phyloP scores from a whole-genome alignment of 805 yeast species.

The Candida corydali region DNA sequence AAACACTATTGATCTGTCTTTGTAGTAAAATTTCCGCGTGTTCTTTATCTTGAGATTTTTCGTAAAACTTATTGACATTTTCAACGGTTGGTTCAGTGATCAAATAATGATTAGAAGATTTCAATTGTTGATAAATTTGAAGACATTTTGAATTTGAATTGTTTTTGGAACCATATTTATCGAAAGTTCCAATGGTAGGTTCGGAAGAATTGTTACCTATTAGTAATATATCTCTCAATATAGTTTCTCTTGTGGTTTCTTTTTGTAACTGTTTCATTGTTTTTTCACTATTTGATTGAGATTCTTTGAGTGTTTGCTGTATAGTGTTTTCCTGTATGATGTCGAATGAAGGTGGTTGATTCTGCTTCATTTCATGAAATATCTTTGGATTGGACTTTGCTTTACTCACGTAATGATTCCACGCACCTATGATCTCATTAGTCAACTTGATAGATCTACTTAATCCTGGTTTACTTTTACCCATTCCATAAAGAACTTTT shows the following conservation, averaged over 20 bases:
- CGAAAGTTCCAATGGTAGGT: conserved; percentile 25
- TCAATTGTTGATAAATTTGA: conserved; percentile 26
- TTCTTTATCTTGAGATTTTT: conserved; percentile 29
- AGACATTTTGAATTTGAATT: conserved; percentile 28
- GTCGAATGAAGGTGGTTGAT: conserved; percentile 36
- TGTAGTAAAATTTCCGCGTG: conserved; percentile 29
- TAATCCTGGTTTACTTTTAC: conserved; percentile 76
- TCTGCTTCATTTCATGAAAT: conserved; percentile 49
- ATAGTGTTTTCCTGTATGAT: conserved; percentile 15
- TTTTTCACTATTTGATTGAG: conserved; percentile 36
- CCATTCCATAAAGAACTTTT: conserved; percentile 79
- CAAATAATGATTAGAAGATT: conserved; percentile 4
- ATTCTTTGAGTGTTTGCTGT: conserved; percentile 17
- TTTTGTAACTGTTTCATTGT: conserved; percentile 41
- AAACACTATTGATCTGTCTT: conserved; percentile 29
- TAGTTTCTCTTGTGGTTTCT: conserved; percentile 41
- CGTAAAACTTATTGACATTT: conserved; percentile 22
- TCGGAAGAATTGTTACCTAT: conserved; percentile 15
- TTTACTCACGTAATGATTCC: conserved; percentile 67
- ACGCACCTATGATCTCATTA: conserved; percentile 63
- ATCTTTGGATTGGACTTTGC: conserved; percentile 55
- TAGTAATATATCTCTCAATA: conserved; percentile 43
- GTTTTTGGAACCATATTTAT: conserved; percentile 27
- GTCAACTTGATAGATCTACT: conserved; percentile 66
- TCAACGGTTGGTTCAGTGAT: conserved; percentile 15